These are phyloP conservation scores for Leishmania aethiopica DNA, from an alignment of 208 protist species.

Conservation along the genomic window DNA sequence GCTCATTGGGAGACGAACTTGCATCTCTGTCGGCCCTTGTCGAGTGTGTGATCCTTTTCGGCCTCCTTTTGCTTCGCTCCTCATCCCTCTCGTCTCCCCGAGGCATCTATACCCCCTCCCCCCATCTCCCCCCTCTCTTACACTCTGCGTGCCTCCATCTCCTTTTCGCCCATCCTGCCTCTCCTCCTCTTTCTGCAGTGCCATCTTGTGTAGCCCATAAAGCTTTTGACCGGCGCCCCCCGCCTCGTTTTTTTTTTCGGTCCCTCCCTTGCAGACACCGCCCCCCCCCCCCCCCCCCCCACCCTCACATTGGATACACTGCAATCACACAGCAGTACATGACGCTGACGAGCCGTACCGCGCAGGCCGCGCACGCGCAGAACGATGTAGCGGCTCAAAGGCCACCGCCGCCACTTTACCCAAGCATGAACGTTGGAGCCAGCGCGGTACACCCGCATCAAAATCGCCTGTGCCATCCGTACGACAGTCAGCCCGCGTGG, in stretches of 20 bases:
- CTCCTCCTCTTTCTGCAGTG: neutral
- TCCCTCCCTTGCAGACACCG: neutral
- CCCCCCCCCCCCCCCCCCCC: neutral
- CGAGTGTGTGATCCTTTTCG: neutral
- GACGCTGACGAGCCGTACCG: constrained; percentile 2
- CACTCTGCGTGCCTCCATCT: neutral
- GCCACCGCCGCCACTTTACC: constrained; percentile 6
- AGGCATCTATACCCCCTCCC: neutral
- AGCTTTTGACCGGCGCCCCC: neutral
- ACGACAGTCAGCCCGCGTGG: neutral
- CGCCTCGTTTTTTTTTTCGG: constrained; percentile 4
- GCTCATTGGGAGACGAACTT: neutral
- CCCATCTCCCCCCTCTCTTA: neutral
- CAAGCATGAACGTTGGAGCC: neutral
- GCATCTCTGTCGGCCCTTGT: neutral
- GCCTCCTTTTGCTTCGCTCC: neutral
- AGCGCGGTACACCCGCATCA: neutral
- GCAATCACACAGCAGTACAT: neutral
- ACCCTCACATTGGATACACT: neutral
- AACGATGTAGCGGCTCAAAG: neutral
- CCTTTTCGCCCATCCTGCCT: neutral
- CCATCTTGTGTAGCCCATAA: neutral
- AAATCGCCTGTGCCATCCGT: neutral
- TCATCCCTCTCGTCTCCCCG: neutral
- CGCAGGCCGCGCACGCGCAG: neutral